A percentile compares a stretch with the other conserved stretches of the same genome.
These are phyloP conservation scores for Calocybe gangraenosa DNA, from an alignment of 768 basidiomycete genomes.

Conservation along the genomic window DNA sequence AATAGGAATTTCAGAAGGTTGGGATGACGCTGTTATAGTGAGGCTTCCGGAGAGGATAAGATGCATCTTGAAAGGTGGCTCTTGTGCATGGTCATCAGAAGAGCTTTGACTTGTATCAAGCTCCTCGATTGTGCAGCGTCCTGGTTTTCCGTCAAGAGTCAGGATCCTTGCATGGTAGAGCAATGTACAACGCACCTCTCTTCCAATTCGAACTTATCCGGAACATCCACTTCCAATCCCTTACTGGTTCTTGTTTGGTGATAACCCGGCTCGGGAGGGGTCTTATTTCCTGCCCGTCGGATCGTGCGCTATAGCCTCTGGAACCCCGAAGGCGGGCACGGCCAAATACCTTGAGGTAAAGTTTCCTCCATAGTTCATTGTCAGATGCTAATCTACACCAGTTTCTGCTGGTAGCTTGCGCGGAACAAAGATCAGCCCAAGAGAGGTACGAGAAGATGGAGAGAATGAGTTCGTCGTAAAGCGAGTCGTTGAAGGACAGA, in stretches of 20 bases:
- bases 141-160: slow-evolving; percentile 27
- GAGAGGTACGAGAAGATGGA: slow-evolving; percentile 70
- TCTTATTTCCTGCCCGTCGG: slow-evolving; percentile 55
- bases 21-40: slow-evolving; percentile 54
- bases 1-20: slow-evolving; percentile 26
- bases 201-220: slow-evolving; percentile 81
- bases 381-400: slow-evolving; percentile 67
- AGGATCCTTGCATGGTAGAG: too few species aligned
- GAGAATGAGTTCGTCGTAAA: slow-evolving; percentile 76
- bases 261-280: slow-evolving; percentile 52
- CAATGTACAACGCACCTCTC: slow-evolving; percentile 46
- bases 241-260: slow-evolving; percentile 30
- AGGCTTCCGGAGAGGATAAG: slow-evolving; percentile 58
- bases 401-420: slow-evolving; percentile 58
- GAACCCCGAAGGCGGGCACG: slow-evolving; percentile 64
- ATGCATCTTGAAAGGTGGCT: slow-evolving; percentile 26
- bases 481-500: slow-evolving; percentile 45
- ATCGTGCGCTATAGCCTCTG: slow-evolving; percentile 53
- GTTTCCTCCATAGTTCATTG: slow-evolving; percentile 68
- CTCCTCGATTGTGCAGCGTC: slow-evolving; percentile 56
- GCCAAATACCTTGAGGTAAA: slow-evolving; percentile 64
- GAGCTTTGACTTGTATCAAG: slow-evolving; percentile 16
- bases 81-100: slow-evolving; percentile 2
- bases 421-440: slow-evolving; percentile 61
- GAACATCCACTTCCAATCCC: slow-evolving; percentile 87